Base-by-base conservation (phyloP, 805 yeast species). In the Yamadazyma paraphyllophila region DNA sequence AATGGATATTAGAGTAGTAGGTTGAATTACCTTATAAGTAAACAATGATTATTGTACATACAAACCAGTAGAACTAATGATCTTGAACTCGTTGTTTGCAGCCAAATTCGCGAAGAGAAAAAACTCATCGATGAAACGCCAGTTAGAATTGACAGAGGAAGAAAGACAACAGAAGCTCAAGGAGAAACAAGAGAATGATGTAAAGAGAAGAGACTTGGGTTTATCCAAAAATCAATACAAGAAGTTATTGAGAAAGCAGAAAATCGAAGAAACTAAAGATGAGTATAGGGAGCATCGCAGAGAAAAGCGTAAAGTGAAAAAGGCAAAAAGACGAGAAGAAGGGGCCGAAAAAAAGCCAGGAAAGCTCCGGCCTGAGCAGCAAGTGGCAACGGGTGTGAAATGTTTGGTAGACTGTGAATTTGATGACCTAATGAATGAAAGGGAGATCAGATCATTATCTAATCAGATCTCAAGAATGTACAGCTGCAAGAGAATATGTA, bases 161-260 rank as follows among this genome's bases (percentile, higher is more conserved):
- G 46, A 43, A 15, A 39, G 47, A 13, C 41, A 41, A 20, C 36
- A 39, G 35, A 41, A 26, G 36, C 33, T 43, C 13, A 17, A 36
- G 13, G 55, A 49, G 39, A 51, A 51, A 29, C 32, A 39, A 11
- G 47, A 38, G 13, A 17, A 49, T 15, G 55, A 51, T 8, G 34
- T 12, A 12, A 46, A 47, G 20, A 15, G 55, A 17, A 15, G 27
- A n/a, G 41, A 48, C 12, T 36, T 51, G 47, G 97, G 96, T 4
- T 84, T 92, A 87, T 82, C 95, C 26, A 88, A 86, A 59, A 77
- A 78, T 12, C 91, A 86, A 47, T 92, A 89, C 86, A 92, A 92
- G 63, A 82, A 82, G 55, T 73, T 76, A 48, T 79, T 83, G 56
- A 82, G 77, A 54, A 73, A 63, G 49, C 70, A 75, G 55, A 69